Evolutionary conservation across 495 filamentous ascomycete species (phyloP).

Genomic region (Lindgomyces ingoldianus): DNA sequence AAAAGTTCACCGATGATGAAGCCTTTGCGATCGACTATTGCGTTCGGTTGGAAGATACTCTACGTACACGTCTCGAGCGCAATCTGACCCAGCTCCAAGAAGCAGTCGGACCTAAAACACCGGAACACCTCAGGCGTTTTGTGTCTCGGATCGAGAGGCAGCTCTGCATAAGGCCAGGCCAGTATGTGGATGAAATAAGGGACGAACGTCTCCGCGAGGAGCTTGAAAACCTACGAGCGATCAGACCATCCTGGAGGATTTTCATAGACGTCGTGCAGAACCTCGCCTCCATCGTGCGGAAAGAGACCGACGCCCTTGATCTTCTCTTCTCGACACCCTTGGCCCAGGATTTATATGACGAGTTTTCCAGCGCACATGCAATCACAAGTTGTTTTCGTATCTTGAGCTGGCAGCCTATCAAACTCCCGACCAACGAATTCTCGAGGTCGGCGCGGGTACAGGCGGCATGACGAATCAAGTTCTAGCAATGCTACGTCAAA

Average conservation of each 20-base stretch:
- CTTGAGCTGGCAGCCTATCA: not conserved
- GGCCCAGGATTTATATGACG: not conserved
- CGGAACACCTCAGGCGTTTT: too few relatives aligned
- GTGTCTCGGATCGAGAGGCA: too few relatives aligned
- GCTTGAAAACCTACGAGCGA: not conserved
- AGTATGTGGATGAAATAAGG: not conserved
- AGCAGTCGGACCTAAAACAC: too few relatives aligned
- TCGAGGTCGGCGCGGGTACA: constrained; percentile 6
- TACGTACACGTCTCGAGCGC: too few relatives aligned
- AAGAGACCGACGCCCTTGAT: not conserved
- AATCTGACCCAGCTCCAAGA: too few relatives aligned
- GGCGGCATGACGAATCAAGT: not conserved
- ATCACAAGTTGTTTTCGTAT: not conserved
- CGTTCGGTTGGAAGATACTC: too few relatives aligned
- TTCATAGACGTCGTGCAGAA: not conserved
- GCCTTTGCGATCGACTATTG: not conserved
- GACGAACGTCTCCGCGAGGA: not conserved
- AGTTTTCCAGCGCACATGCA: not conserved
- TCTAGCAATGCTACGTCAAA: not conserved
- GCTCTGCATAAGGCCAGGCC: not conserved
- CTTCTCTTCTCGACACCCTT: not conserved
- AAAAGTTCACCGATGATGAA: not conserved
- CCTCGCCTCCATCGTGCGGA: not conserved
- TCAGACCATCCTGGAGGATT: not conserved
- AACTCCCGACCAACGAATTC: not conserved